These are phyloP conservation scores for Magnusiomyces sp. DNA, from an alignment of 1,139 yeast species.

Conservation along the genomic window DNA sequence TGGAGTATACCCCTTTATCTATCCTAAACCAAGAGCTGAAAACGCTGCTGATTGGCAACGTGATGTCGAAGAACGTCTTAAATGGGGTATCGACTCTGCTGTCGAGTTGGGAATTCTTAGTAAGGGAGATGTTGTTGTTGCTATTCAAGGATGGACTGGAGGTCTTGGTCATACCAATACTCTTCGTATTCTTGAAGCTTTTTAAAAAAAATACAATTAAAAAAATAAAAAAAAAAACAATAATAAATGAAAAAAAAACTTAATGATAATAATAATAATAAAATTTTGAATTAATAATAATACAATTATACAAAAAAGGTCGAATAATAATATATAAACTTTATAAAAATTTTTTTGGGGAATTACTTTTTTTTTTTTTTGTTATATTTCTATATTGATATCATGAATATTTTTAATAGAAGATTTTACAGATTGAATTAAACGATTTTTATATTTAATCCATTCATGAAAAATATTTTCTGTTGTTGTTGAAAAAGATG, in stretches of 20 bases:
- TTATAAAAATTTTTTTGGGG: too few species aligned
- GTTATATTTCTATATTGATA: background rate
- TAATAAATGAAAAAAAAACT: background rate
- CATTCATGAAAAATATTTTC: background rate
- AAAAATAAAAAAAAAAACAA: background rate
- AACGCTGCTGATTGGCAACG: constrained; percentile 70
- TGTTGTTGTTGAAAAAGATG: too few species aligned
- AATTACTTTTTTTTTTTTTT: too few species aligned
- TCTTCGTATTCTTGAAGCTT: constrained; percentile 49
- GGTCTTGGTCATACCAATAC: constrained; percentile 99
- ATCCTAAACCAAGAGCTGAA: constrained; percentile 54
- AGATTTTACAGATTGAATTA: background rate
- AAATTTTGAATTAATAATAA: background rate
- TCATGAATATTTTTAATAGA: background rate
- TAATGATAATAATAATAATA: background rate
- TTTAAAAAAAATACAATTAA: constrained; percentile 5
- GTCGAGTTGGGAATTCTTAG: constrained; percentile 42
- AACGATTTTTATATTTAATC: background rate
- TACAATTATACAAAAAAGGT: background rate
- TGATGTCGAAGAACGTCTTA: constrained; percentile 91
- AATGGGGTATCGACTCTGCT: constrained; percentile 91
- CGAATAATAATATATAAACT: too few species aligned
- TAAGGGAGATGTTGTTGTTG: constrained; percentile 84
- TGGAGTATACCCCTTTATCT: constrained; percentile 96
- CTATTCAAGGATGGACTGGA: constrained; percentile 98